Evolutionary conservation across 2,329 filamentous ascomycete species (phyloP).

Genomic region (Trichophyton rubrum): DNA sequence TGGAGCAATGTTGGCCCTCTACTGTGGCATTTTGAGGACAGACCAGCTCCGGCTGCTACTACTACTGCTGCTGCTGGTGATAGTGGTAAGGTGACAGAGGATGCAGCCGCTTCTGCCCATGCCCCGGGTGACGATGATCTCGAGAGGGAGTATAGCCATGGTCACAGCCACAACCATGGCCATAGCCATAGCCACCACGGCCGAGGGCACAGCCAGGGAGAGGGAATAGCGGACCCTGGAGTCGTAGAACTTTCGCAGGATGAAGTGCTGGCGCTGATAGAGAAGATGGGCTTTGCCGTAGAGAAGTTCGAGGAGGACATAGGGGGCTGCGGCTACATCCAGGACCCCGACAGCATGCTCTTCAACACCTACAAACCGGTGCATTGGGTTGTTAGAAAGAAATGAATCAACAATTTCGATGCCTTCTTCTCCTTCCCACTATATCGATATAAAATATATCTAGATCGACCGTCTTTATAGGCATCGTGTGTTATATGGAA

Average conservation of each 20-base stretch:
- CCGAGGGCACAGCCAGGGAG: background rate
- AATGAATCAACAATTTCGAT: background rate
- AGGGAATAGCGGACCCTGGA: conserved; percentile 65
- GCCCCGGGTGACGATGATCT: conserved; percentile 32
- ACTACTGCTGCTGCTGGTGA: conserved; percentile 24
- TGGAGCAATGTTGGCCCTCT: conserved; percentile 86
- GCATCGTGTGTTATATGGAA: background rate
- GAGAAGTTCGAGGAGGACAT: conserved; percentile 48
- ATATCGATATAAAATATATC: no score
- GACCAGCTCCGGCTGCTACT: conserved; percentile 34
- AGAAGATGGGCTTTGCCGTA: conserved; percentile 63
- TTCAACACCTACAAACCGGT: conserved; percentile 68
- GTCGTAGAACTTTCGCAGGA: conserved; percentile 83
- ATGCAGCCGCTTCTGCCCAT: conserved; percentile 36
- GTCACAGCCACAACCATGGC: conserved; percentile 32
- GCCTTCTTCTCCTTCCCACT: background rate
- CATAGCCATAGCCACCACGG: background rate
- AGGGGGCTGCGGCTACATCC: conserved; percentile 60
- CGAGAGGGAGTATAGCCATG: conserved; percentile 16
- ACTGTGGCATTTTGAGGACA: conserved; percentile 88
- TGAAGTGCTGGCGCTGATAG: conserved; percentile 67
- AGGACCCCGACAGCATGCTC: conserved; percentile 73
- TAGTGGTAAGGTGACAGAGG: conserved; percentile 34
- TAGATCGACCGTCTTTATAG: background rate
- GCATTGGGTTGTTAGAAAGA: conserved; percentile 75